Conservation (phyloP, 2,329 filamentous ascomycete species). For the Ascochyta koolunga region DNA sequence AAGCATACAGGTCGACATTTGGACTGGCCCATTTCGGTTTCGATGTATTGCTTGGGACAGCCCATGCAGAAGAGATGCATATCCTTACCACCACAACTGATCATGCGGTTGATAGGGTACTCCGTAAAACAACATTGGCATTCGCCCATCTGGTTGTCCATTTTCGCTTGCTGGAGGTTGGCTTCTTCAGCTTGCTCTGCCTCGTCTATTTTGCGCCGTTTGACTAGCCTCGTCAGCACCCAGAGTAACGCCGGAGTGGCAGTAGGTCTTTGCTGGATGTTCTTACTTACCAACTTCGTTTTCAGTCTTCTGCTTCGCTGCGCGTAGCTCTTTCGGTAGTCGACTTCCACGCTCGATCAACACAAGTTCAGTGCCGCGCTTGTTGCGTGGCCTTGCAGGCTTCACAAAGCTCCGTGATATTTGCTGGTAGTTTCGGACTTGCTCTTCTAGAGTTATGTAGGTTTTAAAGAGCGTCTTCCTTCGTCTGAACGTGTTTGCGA, state of each 20-base stretch:
- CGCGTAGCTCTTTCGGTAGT: constrained; percentile 39
- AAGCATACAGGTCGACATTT: constrained; percentile 74
- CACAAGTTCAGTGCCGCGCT: constrained; percentile 23
- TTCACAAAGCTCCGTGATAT: constrained; percentile 25
- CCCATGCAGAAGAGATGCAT: constrained; percentile 72
- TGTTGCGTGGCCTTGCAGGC: constrained; percentile 27
- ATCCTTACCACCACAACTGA: constrained; percentile 66
- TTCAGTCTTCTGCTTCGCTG: constrained; percentile 38
- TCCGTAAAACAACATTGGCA: constrained; percentile 76
- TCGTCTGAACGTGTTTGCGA: constrained; percentile 37
- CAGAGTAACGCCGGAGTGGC: neutral
- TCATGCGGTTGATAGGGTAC: constrained; percentile 68
- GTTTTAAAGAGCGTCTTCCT: constrained; percentile 48
- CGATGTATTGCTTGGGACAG: constrained; percentile 70
- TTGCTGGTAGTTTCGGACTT: constrained; percentile 31
- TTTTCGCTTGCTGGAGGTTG: constrained; percentile 40
- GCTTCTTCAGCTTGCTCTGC: constrained; percentile 38
- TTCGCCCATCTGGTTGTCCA: constrained; percentile 61
- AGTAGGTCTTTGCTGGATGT: neutral
- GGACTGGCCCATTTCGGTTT: constrained; percentile 71
- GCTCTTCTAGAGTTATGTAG: constrained; percentile 42
- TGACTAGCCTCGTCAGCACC: constrained; percentile 22
- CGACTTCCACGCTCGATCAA: constrained; percentile 32
- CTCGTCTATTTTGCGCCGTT: constrained; percentile 36
- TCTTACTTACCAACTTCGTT: constrained; percentile 23